Base-by-base conservation (phyloP, 2,329 filamentous ascomycete species). In the Talaromyces sp. region DNA sequence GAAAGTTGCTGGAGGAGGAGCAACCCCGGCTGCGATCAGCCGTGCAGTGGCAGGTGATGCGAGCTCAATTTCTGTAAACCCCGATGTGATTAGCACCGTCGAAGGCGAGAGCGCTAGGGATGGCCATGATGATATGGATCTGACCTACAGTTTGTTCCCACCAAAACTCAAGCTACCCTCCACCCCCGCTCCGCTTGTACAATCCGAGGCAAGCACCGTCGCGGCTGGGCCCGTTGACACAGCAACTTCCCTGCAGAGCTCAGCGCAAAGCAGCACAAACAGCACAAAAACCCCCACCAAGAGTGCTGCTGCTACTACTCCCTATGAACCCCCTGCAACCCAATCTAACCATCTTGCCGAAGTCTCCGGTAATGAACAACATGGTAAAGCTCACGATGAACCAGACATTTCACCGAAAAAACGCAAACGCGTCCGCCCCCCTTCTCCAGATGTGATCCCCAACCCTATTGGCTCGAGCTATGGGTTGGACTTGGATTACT, bases 401-500 rank as follows among this genome's bases (percentile, higher is more conserved):
- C 10, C 61, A 67, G 58, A 50, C 18, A 36, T 55, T 12, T 42
- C 34, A 16, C 52, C 36, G 28, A 73, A 70, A 61, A 78, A 78
- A 67, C 75, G 76, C 61, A 77, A 76, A 64, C 72, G 76, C 23
- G 67, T 69, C n/a, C 70, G 76, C 23, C 67, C 69, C n/a, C 70
- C 70, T 5, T 75, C 75, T 40, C 77, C 76, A 18, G 73, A 78
- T 47, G 63, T 70, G 14, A 79, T 79, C 56, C 77, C 77, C 4
- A 78, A 79, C 60, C 77, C 77, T 8, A 62, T 67, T 14, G 75
- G 74, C 10, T 68, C 65, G 33, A 77, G 77, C 56, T 80, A 78
- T 67, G 77, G 78, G 10, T 65, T 80, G 67, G 68, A 77, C 56
- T 63, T 72, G 30, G 69, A 73, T 18, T 79, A 76, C 56, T 78